A percentile compares a stretch with the other conserved stretches of the same genome.
These are phyloP conservation scores for Fusarium abutilonis DNA, from an alignment of 2,329 filamentous ascomycete species.

Conservation along the genomic window DNA sequence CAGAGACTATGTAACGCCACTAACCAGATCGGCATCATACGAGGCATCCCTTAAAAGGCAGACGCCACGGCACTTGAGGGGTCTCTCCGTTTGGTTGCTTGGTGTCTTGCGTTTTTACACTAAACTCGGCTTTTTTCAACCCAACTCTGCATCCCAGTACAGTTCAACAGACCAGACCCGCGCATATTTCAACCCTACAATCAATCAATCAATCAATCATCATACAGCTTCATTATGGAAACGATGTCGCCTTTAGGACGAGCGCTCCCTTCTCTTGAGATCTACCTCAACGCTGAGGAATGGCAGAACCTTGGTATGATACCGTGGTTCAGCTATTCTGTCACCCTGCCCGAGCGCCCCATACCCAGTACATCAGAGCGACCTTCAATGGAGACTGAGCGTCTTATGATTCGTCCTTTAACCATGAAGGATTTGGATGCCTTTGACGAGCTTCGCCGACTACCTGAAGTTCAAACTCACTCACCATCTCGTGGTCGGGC, in stretches of 20 bases:
- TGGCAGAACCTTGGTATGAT: conserved; percentile 29
- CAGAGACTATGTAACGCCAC: conserved; percentile 26
- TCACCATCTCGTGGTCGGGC: conserved; percentile 27
- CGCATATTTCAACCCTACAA: not conserved
- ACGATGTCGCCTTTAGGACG: conserved; percentile 27
- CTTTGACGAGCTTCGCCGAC: conserved; percentile 27
- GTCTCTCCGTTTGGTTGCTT: not conserved
- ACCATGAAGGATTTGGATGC: conserved; percentile 25
- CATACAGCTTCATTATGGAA: conserved; percentile 21
- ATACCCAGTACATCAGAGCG: conserved; percentile 26
- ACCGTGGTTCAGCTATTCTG: conserved; percentile 37
- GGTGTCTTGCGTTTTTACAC: not conserved
- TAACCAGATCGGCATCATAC: conserved; percentile 20
- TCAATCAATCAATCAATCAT: not conserved
- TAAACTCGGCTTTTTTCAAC: not conserved
- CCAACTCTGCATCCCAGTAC: not conserved
- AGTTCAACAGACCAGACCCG: not conserved
- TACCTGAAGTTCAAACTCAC: conserved; percentile 6
- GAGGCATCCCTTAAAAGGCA: conserved; percentile 15
- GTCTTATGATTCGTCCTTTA: conserved; percentile 28
- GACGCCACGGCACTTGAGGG: conserved; percentile 18
- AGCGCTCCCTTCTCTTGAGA: conserved; percentile 12
- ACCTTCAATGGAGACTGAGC: conserved; percentile 25
- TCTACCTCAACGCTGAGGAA: conserved; percentile 15
- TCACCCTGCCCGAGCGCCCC: conserved; percentile 28